These are phyloP conservation scores for Diutina sp. DNA, from an alignment of 1,139 yeast species.

Conservation along the genomic window DNA sequence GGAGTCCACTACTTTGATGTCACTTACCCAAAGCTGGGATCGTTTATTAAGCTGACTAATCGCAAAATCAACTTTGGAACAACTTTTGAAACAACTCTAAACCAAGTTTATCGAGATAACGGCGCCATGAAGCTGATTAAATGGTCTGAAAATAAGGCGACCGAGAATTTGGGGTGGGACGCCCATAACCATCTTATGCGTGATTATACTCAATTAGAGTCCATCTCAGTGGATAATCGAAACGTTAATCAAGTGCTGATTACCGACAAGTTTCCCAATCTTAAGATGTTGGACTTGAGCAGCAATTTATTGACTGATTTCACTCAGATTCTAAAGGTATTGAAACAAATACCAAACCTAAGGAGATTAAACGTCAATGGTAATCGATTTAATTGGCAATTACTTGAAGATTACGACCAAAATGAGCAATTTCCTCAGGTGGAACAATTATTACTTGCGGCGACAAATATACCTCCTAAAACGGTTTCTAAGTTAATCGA, in stretches of 20 bases:
- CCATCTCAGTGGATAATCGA: conserved; percentile 16
- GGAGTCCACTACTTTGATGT: conserved; percentile 34
- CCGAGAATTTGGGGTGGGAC: conserved; percentile 56
- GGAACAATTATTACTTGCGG: neutral
- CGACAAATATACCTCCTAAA: neutral
- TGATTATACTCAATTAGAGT: conserved; percentile 28
- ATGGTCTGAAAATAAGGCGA: conserved; percentile 38
- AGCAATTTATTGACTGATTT: conserved; percentile 40
- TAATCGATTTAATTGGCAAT: conserved; percentile 28
- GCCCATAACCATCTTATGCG: conserved; percentile 35
- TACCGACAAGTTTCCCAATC: conserved; percentile 10
- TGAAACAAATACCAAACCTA: conserved; percentile 22
- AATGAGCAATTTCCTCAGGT: neutral
- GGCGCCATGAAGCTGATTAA: conserved; percentile 8
- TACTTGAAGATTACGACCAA: neutral
- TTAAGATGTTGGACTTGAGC: conserved; percentile 44
- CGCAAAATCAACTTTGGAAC: conserved; percentile 13
- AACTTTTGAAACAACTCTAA: conserved; percentile 37
- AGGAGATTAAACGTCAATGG: conserved; percentile 46
- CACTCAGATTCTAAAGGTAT: conserved; percentile 22
- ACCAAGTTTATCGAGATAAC: conserved; percentile 28
- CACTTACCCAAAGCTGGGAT: conserved; percentile 31
- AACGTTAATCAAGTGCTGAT: neutral
- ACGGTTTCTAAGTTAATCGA: neutral
- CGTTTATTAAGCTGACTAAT: conserved; percentile 45